A percentile compares a stretch with the other conserved stretches of the same genome.
Conservation (phyloP, 2,329 filamentous ascomycete genomes). For the Zasmidium angulare region DNA sequence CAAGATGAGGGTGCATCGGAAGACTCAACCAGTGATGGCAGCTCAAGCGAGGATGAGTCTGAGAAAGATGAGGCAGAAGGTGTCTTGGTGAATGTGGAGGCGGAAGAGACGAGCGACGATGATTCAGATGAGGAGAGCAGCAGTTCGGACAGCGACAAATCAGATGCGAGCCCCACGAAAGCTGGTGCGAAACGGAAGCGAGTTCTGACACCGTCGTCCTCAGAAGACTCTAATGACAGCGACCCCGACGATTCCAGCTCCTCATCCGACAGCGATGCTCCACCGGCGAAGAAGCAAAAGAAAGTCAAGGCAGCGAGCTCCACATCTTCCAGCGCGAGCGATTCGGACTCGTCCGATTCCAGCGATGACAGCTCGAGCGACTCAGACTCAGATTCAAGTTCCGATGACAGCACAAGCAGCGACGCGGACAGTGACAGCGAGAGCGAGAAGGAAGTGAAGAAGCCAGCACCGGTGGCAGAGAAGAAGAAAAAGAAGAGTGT, state of each 20-base stretch:
- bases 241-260: conserved; percentile 16
- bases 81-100: conserved; percentile 22
- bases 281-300: conserved; percentile 34
- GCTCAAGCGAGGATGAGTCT: conserved; percentile 18
- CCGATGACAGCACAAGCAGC: conserved; percentile 24
- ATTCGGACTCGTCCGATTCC: conserved; percentile 28
- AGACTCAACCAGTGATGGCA: conserved; percentile 16
- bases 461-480: conserved; percentile 13
- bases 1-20: conserved; percentile 5
- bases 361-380: conserved; percentile 18
- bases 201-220: background rate
- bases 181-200: conserved; percentile 2
- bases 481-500: conserved; percentile 26
- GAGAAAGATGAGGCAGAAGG: conserved; percentile 18
- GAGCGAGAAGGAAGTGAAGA: conserved; percentile 27
- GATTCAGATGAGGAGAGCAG: conserved; percentile 22
- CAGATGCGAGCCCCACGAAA: background rate
- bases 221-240: conserved; percentile 9
- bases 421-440: conserved; percentile 52
- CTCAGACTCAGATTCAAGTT: conserved; percentile 15
- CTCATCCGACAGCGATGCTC: conserved; percentile 30
- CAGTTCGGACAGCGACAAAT: conserved; percentile 1
- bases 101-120: conserved; percentile 26
- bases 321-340: conserved; percentile 18
- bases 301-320: conserved; percentile 23